Percentiles rank a stretch among this genome's conserved stretches.
phyloP scores from a whole-genome alignment of 768 basidiomycete species.

The Hydnum rufescens region DNA sequence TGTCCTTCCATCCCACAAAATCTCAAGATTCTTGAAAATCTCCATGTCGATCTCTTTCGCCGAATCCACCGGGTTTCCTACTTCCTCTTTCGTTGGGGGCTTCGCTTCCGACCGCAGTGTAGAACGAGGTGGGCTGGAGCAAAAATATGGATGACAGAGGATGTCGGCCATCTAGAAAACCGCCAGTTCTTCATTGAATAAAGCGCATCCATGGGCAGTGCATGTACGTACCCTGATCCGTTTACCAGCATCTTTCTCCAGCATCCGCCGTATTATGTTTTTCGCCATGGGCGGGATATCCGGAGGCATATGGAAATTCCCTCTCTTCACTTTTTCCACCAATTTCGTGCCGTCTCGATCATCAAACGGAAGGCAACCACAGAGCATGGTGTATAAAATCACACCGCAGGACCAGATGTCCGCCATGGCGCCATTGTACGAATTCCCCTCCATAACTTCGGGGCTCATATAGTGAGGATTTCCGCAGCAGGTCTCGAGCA shows the following conservation, averaged over 20 bases:
- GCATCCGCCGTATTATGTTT: constrained; percentile 71
- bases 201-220: background rate
- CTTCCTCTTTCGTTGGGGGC: no score
- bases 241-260: constrained; percentile 61
- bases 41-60: no score
- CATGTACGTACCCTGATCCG: constrained; percentile 50
- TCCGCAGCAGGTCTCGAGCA: constrained; percentile 89
- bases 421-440: constrained; percentile 74
- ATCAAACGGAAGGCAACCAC: constrained; percentile 83
- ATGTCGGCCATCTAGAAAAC: no score
- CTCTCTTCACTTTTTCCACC: constrained; percentile 62
- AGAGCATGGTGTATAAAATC: constrained; percentile 76
- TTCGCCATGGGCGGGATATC: constrained; percentile 68
- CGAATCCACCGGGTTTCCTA: no score
- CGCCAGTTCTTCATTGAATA: no score
- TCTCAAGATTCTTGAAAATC: no score
- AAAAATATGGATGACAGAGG: no score
- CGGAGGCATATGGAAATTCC: constrained; percentile 53
- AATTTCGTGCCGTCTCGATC: constrained; percentile 41
- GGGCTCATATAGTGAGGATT: constrained; percentile 95
- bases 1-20: no score
- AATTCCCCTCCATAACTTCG: constrained; percentile 82
- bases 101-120: no score
- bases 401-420: constrained; percentile 97
- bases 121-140: no score